phyloP scores from a whole-genome alignment of 345 rosid species.

The Ceriops tagal region DNA sequence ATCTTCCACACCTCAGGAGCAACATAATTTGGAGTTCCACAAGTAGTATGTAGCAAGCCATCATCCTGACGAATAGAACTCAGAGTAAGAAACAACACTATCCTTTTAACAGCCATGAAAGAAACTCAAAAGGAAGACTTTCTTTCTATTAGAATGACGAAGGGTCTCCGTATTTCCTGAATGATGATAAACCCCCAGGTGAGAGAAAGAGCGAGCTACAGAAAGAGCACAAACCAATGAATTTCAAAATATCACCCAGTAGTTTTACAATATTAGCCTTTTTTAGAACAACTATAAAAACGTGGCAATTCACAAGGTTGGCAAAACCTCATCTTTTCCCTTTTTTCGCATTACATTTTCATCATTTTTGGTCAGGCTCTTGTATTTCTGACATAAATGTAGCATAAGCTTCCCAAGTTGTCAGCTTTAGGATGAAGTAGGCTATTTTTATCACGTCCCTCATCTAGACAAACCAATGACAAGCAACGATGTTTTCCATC shows the following conservation, averaged over 20 bases:
- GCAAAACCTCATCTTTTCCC: not conserved
- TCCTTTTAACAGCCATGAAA: not conserved
- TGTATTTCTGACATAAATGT: not conserved
- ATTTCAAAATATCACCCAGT: no score
- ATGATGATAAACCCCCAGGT: not conserved
- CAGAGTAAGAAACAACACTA: constrained; percentile 16
- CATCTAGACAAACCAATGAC: not conserved
- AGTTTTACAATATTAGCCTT: no score
- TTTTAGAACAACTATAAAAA: no score
- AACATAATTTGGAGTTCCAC: constrained; percentile 97
- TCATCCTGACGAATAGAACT: constrained; percentile 56
- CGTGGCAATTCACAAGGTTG: not conserved
- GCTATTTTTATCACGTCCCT: not conserved
- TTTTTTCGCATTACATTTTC: not conserved
- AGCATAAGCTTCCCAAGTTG: not conserved
- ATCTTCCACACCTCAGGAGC: constrained; percentile 81
- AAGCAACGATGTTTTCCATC: not conserved
- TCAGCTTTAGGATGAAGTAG: not conserved
- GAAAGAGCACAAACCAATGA: no score
- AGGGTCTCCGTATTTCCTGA: not conserved
- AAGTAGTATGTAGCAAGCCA: constrained; percentile 94
- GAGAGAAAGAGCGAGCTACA: no score
- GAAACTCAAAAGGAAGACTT: not conserved
- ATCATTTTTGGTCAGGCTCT: not conserved
- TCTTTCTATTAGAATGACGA: not conserved